Evolutionary conservation across 1,284 basidiomycete genomes (phyloP), one percentile per base, ranked within the genome.

Genomic region (Pholiota adiposa): DNA sequence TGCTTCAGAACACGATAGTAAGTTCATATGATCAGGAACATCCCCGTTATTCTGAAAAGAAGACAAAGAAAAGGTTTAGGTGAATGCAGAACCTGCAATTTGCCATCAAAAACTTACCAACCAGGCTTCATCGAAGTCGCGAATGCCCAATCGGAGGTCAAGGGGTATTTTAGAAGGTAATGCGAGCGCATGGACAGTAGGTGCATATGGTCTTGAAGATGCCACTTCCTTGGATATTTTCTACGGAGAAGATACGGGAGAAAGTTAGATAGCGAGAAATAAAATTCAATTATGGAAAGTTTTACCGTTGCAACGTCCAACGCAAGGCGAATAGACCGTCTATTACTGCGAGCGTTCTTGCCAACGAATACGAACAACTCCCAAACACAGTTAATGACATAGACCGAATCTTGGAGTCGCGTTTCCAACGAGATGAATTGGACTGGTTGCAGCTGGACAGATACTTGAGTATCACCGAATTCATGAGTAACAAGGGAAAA

Each of bases 281-380:
- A 61, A 40, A 51, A 34, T 29, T 34, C 18, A 34, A 34, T 6
- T n/a, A 16, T 29, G 27, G 54, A 58, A 29, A 12, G 41, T 23
- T 79, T 48, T 56, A 90, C 90, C 72, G 75, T 78, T 12, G 86
- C 86, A 44, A 83, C 67, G 40, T 78, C 70, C 12, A 93, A 69
- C 7, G 84, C 90, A 23, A 90, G 73, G 41, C 76, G 78, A 55
- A 93, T 92, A 52, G 86, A 82, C 40, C 73, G 70, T 53, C 86
- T 79, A 41, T 82, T 77, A 25, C 79, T 81, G 52, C 89, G 81
- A 27, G 88, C 89, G 34, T 82, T 77, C 50, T 75, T 75, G 4
- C 89, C 88, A n/a, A 93, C 84, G n/a, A 93, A 61, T 9, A 93
- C 81, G 65, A 89, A 93, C 44, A 89, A 76, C 72, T 93, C 91